Conservation (phyloP, 495 filamentous ascomycete species). For the Penicillium mononematosum region DNA sequence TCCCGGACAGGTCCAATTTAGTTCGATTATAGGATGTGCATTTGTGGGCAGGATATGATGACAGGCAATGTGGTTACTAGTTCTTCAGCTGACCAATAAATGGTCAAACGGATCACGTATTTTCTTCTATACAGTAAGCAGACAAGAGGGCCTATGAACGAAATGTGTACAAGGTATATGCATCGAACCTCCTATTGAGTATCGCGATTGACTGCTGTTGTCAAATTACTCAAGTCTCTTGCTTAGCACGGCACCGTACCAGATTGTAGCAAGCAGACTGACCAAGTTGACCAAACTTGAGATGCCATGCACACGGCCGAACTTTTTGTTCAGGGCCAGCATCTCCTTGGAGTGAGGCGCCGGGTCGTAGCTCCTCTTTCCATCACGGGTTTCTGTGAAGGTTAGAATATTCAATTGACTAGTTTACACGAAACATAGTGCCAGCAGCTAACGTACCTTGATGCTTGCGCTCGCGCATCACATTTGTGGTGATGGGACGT, state of each 20-base stretch:
- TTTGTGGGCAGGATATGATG: not conserved
- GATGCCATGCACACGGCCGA: conserved; percentile 73
- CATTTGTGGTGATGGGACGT: conserved; percentile 67
- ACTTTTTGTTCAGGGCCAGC: conserved; percentile 74
- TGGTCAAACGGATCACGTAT: not conserved
- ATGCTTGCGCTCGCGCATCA: conserved; percentile 70
- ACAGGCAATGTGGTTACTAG: not conserved
- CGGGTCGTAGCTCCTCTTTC: conserved; percentile 76
- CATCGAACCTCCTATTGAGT: not conserved
- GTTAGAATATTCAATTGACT: conserved; percentile 7
- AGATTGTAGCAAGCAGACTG: conserved; percentile 62
- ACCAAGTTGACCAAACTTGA: conserved; percentile 73
- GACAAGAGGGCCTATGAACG: not conserved
- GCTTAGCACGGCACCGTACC: conserved; percentile 71
- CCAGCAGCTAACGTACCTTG: conserved; percentile 56
- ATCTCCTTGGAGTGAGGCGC: conserved; percentile 78
- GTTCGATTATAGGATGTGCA: not conserved
- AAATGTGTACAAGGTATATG: not conserved
- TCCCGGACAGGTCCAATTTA: too few species aligned
- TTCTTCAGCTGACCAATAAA: not conserved
- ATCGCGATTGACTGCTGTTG: not conserved
- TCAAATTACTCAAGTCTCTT: conserved; percentile 47
- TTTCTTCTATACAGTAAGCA: not conserved
- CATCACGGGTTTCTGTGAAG: conserved; percentile 66
- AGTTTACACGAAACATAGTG: not conserved